Evolutionary conservation across 2,329 filamentous ascomycete species (phyloP).

Genomic region (Arthrinium phaeospermum): DNA sequence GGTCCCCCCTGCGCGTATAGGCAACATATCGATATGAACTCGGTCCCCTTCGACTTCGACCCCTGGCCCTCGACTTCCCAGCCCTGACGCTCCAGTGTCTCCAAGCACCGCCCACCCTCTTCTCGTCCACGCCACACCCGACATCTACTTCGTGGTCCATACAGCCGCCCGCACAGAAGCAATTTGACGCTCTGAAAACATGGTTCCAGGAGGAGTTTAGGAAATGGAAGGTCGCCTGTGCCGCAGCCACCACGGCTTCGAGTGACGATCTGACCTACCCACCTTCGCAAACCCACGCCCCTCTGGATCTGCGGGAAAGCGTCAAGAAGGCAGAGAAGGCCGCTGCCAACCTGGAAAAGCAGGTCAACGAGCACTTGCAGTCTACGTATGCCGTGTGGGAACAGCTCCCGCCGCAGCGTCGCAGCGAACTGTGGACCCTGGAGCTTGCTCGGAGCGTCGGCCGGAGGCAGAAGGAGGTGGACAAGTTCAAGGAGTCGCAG

Average conservation of each 20-base stretch:
- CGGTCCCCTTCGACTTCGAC: constrained; percentile 78
- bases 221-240: constrained; percentile 64
- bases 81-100: constrained; percentile 83
- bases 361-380: constrained; percentile 77
- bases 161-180: constrained; percentile 72
- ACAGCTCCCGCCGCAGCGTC: constrained; percentile 60
- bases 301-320: constrained; percentile 52
- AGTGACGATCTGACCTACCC: constrained; percentile 59
- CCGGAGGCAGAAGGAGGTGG: constrained; percentile 60
- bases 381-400: constrained; percentile 81
- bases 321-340: constrained; percentile 55
- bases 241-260: constrained; percentile 54
- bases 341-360: constrained; percentile 68
- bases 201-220: constrained; percentile 72
- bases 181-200: constrained; percentile 73
- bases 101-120: constrained; percentile 79
- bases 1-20: constrained; percentile 39
- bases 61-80: constrained; percentile 83
- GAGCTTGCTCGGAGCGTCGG: constrained; percentile 67
- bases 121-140: constrained; percentile 79
- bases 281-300: constrained; percentile 44
- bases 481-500: constrained; percentile 56
- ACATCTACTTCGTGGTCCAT: constrained; percentile 83
- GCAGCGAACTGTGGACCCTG: constrained; percentile 65
- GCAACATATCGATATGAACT: constrained; percentile 59